Conservation (phyloP, 345 rosid genomes). For the Melaleuca alternifolia region DNA sequence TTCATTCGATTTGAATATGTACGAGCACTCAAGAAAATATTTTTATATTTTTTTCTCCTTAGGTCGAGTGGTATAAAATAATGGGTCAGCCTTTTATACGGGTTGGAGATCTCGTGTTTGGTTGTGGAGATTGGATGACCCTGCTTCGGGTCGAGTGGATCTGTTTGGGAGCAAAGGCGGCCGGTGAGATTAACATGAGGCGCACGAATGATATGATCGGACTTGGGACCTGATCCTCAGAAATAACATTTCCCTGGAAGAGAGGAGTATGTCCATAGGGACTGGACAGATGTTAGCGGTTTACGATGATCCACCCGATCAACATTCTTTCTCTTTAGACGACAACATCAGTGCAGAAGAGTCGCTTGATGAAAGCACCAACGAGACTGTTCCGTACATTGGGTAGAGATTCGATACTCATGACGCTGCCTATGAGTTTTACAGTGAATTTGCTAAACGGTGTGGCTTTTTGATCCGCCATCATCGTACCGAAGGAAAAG, state of each 20-base stretch:
- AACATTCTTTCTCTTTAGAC: slow-evolving; percentile 67
- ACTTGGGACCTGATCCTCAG: slow-evolving; percentile 3
- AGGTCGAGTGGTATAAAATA: neutral
- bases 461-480: slow-evolving; percentile 93
- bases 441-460: slow-evolving; percentile 72
- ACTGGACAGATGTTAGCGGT: slow-evolving; percentile 51
- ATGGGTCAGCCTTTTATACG: neutral
- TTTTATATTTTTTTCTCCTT: neutral
- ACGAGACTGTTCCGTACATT: slow-evolving; percentile 59
- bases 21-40: neutral
- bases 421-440: slow-evolving; percentile 88
- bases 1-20: neutral
- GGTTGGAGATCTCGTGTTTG: neutral
- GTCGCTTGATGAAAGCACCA: slow-evolving; percentile 59
- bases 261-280: slow-evolving; percentile 59
- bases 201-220: neutral
- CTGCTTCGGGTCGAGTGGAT: neutral
- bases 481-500: slow-evolving; percentile 96
- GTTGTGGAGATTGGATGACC: neutral
- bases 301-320: slow-evolving; percentile 84
- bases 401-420: slow-evolving; percentile 83
- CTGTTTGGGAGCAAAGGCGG: neutral
- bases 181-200: neutral
- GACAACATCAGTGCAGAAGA: slow-evolving; percentile 82
- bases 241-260: slow-evolving; percentile 5